Conservation (phyloP, 2,329 filamentous ascomycete genomes). For the Immersiporthe knoxdaviesiana region DNA sequence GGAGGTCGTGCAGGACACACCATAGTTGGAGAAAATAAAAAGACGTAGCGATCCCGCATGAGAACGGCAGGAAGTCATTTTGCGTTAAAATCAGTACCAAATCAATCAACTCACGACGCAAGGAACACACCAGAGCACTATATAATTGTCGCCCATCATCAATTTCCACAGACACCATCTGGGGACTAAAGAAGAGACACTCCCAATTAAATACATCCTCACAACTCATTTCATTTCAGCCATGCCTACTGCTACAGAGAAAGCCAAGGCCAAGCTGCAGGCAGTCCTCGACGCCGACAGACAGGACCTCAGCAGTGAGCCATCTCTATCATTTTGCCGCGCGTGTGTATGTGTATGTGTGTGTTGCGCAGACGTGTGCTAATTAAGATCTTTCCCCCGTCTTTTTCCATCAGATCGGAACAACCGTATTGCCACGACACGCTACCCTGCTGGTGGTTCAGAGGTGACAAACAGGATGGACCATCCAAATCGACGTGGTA, state of each 20-base stretch:
- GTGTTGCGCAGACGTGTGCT: neutral
- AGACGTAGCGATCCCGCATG: neutral
- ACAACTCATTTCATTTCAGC: neutral
- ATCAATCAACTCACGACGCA: neutral
- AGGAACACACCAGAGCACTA: neutral
- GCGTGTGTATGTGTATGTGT: neutral
- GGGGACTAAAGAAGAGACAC: neutral
- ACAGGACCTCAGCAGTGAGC: slow-evolving; percentile 4
- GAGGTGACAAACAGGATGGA: slow-evolving; percentile 12
- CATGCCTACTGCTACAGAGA: slow-evolving; percentile 3
- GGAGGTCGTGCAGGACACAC: neutral
- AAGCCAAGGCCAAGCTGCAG: slow-evolving; percentile 1
- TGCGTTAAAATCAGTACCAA: neutral
- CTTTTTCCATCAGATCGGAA: neutral
- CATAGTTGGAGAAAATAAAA: neutral
- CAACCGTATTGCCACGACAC: neutral
- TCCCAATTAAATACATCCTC: too few relatives aligned
- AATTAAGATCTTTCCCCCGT: neutral
- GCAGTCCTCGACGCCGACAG: slow-evolving; percentile 1
- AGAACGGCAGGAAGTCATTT: neutral
- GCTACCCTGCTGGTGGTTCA: slow-evolving; percentile 3
- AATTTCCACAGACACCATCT: neutral
- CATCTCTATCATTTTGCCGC: too few relatives aligned
- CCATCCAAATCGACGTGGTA: neutral
- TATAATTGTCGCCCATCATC: neutral